Percentiles rank a stretch among this genome's conserved stretches.
Evolutionary conservation across 179 eudicot species (phyloP).

Genomic region (Nepenthes alata): DNA sequence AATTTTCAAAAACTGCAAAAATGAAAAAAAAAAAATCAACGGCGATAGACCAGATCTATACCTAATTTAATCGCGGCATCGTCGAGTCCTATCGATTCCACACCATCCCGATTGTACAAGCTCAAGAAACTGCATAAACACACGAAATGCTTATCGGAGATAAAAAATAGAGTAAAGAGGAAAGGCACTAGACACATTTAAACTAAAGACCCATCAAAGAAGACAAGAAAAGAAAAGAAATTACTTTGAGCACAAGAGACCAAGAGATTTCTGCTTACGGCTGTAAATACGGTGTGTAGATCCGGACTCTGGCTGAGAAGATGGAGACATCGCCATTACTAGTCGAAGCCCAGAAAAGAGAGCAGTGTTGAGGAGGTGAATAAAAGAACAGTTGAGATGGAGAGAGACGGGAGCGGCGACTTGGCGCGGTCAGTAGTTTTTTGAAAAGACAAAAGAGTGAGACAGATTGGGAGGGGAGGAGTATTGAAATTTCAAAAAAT

Average conservation of each 20-base stretch:
- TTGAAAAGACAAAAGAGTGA: too few species aligned
- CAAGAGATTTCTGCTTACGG: slow-evolving; percentile 15
- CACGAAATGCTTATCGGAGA: background rate
- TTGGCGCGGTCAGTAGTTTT: too few species aligned
- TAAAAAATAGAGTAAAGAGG: background rate
- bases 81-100: slow-evolving; percentile 79
- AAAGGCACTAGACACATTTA: background rate
- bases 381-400: background rate
- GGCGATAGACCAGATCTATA: slow-evolving; percentile 16
- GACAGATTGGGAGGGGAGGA: too few species aligned
- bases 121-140: slow-evolving; percentile 58
- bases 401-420: background rate
- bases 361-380: too few species aligned
- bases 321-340: too few species aligned
- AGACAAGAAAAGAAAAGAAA: background rate
- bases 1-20: background rate
- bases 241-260: slow-evolving; percentile 11
- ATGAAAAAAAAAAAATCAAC: background rate
- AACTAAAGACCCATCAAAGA: too few species aligned
- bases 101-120: slow-evolving; percentile 74
- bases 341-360: too few species aligned
- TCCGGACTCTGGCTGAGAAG: slow-evolving; percentile 7
- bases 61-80: slow-evolving; percentile 79
- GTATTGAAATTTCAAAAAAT: too few species aligned
- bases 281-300: slow-evolving; percentile 12